phyloP scores from a whole-genome alignment of 1,284 basidiomycete species.

The Puccinia coronata region DNA sequence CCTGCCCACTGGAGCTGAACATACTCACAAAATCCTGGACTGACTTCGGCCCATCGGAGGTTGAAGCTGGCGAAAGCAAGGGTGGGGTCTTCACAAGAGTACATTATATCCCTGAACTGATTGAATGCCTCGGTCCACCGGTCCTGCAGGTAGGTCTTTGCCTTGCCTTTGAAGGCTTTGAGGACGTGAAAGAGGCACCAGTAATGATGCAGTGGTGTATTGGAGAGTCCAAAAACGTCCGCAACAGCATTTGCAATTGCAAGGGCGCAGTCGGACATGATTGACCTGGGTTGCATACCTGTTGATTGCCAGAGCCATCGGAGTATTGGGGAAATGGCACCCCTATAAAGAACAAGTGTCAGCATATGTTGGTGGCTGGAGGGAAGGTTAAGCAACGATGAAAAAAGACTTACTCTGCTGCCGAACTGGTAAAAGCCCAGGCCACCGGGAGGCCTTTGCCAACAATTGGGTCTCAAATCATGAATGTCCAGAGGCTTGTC shows the following conservation, averaged over 20 bases:
- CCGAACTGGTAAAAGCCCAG: background rate
- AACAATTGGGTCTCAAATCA: background rate
- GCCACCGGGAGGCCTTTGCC: background rate
- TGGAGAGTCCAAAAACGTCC: background rate
- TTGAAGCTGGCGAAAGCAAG: background rate
- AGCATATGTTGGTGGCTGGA: background rate
- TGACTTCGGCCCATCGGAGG: background rate
- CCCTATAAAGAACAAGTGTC: no score
- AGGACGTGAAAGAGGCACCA: constrained; percentile 13
- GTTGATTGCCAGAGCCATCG: background rate
- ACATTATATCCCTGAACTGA: background rate
- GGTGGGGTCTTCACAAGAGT: background rate
- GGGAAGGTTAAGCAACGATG: background rate
- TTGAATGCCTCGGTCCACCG: background rate
- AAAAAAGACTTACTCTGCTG: background rate
- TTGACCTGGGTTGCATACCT: background rate
- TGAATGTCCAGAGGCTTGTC: background rate
- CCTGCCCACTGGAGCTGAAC: background rate
- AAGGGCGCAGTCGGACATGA: background rate
- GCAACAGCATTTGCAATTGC: background rate
- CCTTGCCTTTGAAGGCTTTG: constrained; percentile 1
- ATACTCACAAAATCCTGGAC: background rate
- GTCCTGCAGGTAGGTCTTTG: background rate
- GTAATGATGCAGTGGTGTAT: background rate
- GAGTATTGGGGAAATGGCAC: background rate